These are phyloP conservation scores for Rhamnella rubrinervis DNA, from an alignment of 331 rosid species.

Conservation along the genomic window DNA sequence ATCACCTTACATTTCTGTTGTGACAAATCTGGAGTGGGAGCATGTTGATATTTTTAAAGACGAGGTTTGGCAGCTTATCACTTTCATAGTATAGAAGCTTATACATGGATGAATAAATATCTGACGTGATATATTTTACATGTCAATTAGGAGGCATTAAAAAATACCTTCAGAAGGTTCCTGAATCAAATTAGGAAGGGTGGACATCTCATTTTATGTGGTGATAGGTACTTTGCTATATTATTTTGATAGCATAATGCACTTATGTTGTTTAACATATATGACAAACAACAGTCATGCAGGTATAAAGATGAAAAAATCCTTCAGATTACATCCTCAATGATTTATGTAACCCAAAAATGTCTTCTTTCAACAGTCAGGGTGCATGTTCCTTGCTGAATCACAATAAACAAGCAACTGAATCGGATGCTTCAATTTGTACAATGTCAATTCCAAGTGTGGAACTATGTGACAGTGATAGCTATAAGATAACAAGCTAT, in stretches of 20 bases:
- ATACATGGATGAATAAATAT: neutral
- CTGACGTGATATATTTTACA: neutral
- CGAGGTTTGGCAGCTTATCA: constrained; percentile 17
- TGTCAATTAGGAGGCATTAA: constrained; percentile 33
- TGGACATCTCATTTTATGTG: constrained; percentile 28
- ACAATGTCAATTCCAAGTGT: constrained; percentile 4
- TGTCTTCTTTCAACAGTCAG: constrained; percentile 12
- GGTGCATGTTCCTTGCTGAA: constrained; percentile 35
- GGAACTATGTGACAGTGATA: constrained; percentile 6
- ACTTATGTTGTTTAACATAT: neutral
- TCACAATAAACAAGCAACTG: constrained; percentile 3
- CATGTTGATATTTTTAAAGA: constrained; percentile 31
- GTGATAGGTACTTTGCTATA: constrained; percentile 26
- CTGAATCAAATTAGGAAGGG: constrained; percentile 27
- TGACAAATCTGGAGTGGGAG: constrained; percentile 37
- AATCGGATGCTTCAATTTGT: constrained; percentile 14
- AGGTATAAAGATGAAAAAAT: neutral
- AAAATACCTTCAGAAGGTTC: constrained; percentile 23
- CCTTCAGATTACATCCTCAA: neutral
- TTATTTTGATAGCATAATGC: neutral
- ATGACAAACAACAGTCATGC: neutral
- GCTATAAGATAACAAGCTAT: constrained; percentile 22
- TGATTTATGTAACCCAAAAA: too few species aligned
- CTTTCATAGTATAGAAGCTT: neutral
- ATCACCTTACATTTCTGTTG: constrained; percentile 25